Percentiles rank a stretch among this genome's conserved stretches.
Evolutionary conservation across 345 rosid species (phyloP).

Genomic region (Populus euphratica): DNA sequence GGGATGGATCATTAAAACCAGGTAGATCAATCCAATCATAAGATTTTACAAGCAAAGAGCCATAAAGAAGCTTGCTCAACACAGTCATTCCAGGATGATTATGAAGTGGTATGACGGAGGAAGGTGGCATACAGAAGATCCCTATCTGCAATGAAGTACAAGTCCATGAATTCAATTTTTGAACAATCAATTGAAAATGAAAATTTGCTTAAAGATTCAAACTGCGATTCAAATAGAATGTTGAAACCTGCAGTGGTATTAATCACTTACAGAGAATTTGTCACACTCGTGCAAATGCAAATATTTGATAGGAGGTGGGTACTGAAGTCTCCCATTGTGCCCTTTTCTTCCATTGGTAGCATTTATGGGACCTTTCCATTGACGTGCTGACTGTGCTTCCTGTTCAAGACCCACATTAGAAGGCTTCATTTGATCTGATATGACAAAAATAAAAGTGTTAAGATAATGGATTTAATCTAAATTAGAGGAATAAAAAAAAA

Average conservation of each 20-base stretch:
- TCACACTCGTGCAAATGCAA: constrained; percentile 85
- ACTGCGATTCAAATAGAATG: background rate
- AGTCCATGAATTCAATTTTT: background rate
- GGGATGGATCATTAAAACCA: constrained; percentile 44
- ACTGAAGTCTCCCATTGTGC: constrained; percentile 62
- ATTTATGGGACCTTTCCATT: constrained; percentile 50
- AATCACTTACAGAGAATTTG: constrained; percentile 75
- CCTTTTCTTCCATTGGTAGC: constrained; percentile 29
- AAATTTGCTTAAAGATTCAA: background rate
- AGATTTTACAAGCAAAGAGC: constrained; percentile 75
- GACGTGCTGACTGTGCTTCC: constrained; percentile 76
- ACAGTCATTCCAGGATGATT: constrained; percentile 97
- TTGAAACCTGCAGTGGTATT: background rate
- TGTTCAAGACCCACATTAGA: constrained; percentile 94
- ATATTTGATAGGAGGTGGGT: constrained; percentile 73
- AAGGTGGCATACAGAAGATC: constrained; percentile 89
- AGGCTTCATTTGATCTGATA: constrained; percentile 92
- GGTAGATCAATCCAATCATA: constrained; percentile 82
- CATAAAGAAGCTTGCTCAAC: constrained; percentile 84
- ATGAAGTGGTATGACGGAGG: constrained; percentile 88
- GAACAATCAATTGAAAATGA: background rate
- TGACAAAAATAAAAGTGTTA: constrained; percentile 14
- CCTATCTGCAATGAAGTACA: constrained; percentile 61
- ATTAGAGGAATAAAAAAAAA: background rate
- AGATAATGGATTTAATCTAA: background rate